Base-by-base conservation (phyloP, 2,329 filamentous ascomycete genomes). In the Fusarium goolgardi region DNA sequence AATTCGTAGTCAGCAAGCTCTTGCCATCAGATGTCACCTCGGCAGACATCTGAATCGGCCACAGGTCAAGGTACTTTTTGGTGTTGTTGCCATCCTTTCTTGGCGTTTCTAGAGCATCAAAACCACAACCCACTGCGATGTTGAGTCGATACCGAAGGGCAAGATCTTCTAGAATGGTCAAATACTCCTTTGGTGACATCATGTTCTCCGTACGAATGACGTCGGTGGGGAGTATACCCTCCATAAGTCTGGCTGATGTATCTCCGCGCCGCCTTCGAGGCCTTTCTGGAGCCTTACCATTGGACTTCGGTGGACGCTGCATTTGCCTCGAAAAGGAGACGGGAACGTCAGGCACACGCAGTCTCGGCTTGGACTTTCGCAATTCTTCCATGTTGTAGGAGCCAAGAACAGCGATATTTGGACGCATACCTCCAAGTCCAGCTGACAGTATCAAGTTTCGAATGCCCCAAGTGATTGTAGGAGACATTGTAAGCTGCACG, bases 31-130 rank as follows among this genome's bases (percentile, higher is more conserved):
- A 83, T 1, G 88, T 86, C 34, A 96, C 86, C 72, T 95, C 92
- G 2, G 93, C 93, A 8, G 93, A 95, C 92, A 97, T 97, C 70
- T 97, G 94, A 54, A 97, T 96, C 0, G 93, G 93, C 93, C 93
- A 97, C 6, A 97, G 81, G 73, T 97, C 93, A 64, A 97, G 92
- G 73, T 90, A 95, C 73, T 89, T 92, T 75, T 95, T 95, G 6
- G 81, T 82, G 54, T 90, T 87, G 20, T 76, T 74, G 6, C 84
- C 84, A 39, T 88, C 82, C 1, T 83, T 77, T 21, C 86, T 83
- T 1, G 93, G 93, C 0, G 93, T 86, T 73, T 96, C 91, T 3
- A 97, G 81, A 2, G 87, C 80, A 53, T 93, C 88, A 67, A 96
- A 97, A 0, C 92, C 93, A 74, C 92, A 93, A 0, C 91, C 93